These are phyloP conservation scores for Zygoascus bituminiphila DNA, from an alignment of 805 yeast species.

Conservation along the genomic window DNA sequence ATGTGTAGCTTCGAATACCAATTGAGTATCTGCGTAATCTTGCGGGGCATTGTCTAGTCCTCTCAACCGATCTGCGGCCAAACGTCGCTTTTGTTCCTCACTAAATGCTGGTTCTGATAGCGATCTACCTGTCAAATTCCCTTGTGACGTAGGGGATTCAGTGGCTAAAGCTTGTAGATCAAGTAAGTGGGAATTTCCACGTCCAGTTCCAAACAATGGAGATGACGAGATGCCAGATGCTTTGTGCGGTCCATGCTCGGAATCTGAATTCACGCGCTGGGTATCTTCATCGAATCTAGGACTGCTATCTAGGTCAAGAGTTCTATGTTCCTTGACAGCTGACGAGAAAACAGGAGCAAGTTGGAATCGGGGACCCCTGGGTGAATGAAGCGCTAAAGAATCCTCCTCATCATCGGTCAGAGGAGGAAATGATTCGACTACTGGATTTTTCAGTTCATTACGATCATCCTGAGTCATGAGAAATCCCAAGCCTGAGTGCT, in stretches of 20 bases:
- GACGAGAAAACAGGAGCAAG: background rate
- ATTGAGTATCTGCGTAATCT: background rate
- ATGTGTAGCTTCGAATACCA: background rate
- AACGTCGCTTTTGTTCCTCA: background rate
- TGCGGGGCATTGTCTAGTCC: background rate
- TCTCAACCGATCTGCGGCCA: background rate
- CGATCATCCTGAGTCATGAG: background rate
- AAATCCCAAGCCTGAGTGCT: too few relatives aligned
- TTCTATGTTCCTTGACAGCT: background rate
- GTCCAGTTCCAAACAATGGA: background rate
- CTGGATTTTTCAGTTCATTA: background rate
- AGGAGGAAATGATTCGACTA: constrained; percentile 1
- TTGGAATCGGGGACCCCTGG: background rate
- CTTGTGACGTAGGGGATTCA: background rate
- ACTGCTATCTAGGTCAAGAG: background rate
- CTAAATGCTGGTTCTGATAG: background rate
- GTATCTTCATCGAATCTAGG: background rate
- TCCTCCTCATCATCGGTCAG: constrained; percentile 1
- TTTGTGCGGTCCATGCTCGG: background rate
- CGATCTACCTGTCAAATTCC: background rate
- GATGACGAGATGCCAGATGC: background rate
- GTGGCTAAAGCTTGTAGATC: background rate
- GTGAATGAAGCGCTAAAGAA: background rate
- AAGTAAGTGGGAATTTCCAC: background rate
- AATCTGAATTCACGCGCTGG: background rate